phyloP scores from a whole-genome alignment of 257 asterid genomes.

The Phtheirospermum japonicum region DNA sequence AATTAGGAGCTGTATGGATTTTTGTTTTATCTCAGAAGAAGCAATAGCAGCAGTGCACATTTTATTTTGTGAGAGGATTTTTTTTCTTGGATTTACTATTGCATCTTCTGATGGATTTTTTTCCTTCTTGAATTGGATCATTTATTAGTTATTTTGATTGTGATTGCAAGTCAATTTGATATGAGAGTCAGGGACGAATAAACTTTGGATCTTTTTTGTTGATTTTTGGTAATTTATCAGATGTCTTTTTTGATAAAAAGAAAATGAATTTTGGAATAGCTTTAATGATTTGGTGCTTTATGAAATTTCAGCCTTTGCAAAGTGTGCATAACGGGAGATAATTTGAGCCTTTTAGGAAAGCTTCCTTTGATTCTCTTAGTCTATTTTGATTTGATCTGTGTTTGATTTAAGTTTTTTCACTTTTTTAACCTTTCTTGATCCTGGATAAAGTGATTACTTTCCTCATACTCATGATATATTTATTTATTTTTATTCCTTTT shows the following conservation, averaged over 20 bases:
- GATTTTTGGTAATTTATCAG: too few species aligned
- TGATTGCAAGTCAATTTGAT: too few species aligned
- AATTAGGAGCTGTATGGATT: too few species aligned
- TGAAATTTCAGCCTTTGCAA: not conserved
- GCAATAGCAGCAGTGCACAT: too few species aligned
- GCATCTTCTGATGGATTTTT: too few species aligned
- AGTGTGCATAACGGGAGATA: not conserved
- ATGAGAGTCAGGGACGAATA: constrained; percentile 3
- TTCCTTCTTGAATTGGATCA: too few species aligned
- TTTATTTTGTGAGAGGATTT: too few species aligned
- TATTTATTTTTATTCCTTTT: too few species aligned
- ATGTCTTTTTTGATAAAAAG: too few species aligned
- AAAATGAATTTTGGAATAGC: constrained; percentile 10
- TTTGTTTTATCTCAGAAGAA: too few species aligned
- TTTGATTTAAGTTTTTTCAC: constrained; percentile 22
- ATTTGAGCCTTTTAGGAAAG: not conserved
- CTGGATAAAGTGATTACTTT: constrained; percentile 25
- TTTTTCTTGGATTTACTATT: too few species aligned
- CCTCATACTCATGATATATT: constrained; percentile 3
- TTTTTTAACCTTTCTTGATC: constrained; percentile 16
- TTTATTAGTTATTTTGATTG: too few species aligned
- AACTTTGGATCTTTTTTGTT: constrained; percentile 22
- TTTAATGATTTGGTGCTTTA: constrained; percentile 13
- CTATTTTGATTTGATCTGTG: constrained; percentile 21
- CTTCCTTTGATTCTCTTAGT: constrained; percentile 15